Evolutionary conservation across 306 rosid genomes (phyloP).

Genomic region (Pterocarpus macrocarpus): DNA sequence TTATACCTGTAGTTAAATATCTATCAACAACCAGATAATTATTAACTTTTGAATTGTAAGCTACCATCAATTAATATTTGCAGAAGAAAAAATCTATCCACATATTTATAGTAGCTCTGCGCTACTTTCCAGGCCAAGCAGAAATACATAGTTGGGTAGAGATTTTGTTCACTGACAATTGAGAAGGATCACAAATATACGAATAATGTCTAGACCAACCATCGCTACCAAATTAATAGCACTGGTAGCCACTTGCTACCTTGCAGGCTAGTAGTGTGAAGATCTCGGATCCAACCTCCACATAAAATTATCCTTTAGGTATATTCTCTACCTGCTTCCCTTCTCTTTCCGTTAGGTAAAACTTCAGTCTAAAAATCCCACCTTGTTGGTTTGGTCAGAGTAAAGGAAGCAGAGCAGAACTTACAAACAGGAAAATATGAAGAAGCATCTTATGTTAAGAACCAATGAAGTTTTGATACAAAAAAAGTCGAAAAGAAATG

Average conservation of each 20-base stretch:
- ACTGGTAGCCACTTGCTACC: conserved; percentile 4
- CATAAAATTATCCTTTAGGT: not conserved
- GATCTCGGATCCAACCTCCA: not conserved
- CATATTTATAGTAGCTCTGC: not conserved
- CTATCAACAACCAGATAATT: not conserved
- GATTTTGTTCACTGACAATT: not conserved
- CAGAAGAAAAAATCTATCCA: not conserved
- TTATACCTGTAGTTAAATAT: not conserved
- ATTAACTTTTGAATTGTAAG: not conserved
- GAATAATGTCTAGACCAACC: not conserved
- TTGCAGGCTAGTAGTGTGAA: not conserved
- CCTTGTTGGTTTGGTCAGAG: not conserved
- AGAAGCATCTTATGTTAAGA: conserved; percentile 12
- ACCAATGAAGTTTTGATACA: not conserved
- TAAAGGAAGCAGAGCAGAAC: conserved; percentile 4
- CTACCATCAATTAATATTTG: not conserved
- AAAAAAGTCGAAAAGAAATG: conserved; percentile 9
- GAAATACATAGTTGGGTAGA: conserved; percentile 2
- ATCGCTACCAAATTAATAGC: not conserved
- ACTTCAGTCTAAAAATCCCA: conserved; percentile 17
- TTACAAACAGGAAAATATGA: not conserved
- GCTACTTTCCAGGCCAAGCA: not conserved
- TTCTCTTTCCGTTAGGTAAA: conserved; percentile 6
- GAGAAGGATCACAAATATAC: not conserved
- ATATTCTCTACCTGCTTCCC: not conserved